Evolutionary conservation across 352 stramenopile genomes (phyloP), one percentile per base, ranked within the genome.

Genomic region (Blastocystis sp.): DNA sequence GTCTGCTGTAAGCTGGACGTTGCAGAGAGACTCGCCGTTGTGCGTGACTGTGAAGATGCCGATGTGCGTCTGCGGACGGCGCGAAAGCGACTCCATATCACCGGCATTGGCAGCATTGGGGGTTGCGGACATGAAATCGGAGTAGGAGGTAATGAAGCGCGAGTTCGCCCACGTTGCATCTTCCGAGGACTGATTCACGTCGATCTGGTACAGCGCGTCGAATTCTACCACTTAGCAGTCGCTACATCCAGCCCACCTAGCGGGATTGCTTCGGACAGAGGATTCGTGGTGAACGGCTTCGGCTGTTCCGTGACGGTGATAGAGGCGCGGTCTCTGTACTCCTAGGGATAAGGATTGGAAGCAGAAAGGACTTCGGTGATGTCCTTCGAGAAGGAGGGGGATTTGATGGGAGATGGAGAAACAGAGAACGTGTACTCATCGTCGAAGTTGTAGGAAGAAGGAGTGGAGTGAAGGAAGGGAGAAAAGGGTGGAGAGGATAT

Each of bases 11-110:
- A 84, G 53, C 52, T 67, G 53, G 19, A 84, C 48, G 53, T 67
- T 70, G 28, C 74, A 84, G 0, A 84, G 45, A 11, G 66, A 38
- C 4, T 64, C 34, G 3, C 74, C 52, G 45, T 84, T 84, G n/a
- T 84, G 74, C 14, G 74, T 84, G 10, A 84, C 66, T 19, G n/a
- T 28, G 66, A 84, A 84, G 40, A 84, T 84, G 1, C 74, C 74
- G 38, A n/a, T 53, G 2, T 66, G 34, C 2, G 74, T 56, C 28
- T 14, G 21, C n/a, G 23, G 19, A 52, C n/a, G 74, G 19, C 21
- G 61, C 19, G 52, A 10, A 56, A 56, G 5, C 48, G 48, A 0
- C 14, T 56, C 48, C 5, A 17, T 14, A 14, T 17, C 5, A 14
- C 14, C 14, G 48, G 5, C 1, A 7, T 17, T 14, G 40, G n/a